Percentiles rank a stretch among this genome's conserved stretches.
Conservation (phyloP, 176 grass and related monocot genomes). For the Oryza glumipatula region DNA sequence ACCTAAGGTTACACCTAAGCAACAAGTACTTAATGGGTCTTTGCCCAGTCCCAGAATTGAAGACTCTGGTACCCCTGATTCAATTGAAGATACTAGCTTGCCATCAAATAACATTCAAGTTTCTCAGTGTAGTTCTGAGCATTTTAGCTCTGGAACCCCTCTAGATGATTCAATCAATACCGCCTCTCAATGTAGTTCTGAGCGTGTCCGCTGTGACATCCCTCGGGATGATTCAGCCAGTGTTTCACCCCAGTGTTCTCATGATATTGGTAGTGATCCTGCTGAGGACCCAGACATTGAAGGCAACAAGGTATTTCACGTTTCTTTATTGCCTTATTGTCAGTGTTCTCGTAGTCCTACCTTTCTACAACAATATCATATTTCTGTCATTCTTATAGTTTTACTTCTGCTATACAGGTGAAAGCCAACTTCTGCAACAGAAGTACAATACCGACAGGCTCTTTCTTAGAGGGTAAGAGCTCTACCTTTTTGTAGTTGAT, state of each 20-base stretch:
- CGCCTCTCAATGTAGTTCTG: constrained; percentile 40
- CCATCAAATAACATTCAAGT: constrained; percentile 50
- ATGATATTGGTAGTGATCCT: constrained; percentile 42
- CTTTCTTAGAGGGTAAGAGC: constrained; percentile 58
- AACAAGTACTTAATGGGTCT: constrained; percentile 45
- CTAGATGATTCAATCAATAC: constrained; percentile 30
- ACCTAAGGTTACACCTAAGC: constrained; percentile 71
- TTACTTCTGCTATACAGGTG: constrained; percentile 61
- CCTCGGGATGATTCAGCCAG: constrained; percentile 28
- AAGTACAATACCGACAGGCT: constrained; percentile 25
- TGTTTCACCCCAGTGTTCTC: constrained; percentile 48
- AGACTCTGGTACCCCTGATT: constrained; percentile 55
- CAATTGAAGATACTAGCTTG: constrained; percentile 61
- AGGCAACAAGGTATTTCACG: constrained; percentile 44
- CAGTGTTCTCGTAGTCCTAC: not conserved
- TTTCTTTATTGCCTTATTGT: constrained; percentile 23
- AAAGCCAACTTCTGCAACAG: constrained; percentile 49
- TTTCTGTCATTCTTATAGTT: constrained; percentile 25
- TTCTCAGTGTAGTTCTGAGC: constrained; percentile 53
- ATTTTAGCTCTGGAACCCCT: constrained; percentile 38
- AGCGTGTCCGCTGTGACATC: constrained; percentile 24
- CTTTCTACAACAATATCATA: constrained; percentile 1
- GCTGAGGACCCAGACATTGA: constrained; percentile 41
- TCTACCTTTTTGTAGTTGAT: constrained; percentile 32
- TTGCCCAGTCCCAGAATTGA: constrained; percentile 50